Evolutionary conservation across 2,329 filamentous ascomycete genomes (phyloP), one percentile per base, ranked within the genome.

Genomic region (Paracoccidioides lutzii): DNA sequence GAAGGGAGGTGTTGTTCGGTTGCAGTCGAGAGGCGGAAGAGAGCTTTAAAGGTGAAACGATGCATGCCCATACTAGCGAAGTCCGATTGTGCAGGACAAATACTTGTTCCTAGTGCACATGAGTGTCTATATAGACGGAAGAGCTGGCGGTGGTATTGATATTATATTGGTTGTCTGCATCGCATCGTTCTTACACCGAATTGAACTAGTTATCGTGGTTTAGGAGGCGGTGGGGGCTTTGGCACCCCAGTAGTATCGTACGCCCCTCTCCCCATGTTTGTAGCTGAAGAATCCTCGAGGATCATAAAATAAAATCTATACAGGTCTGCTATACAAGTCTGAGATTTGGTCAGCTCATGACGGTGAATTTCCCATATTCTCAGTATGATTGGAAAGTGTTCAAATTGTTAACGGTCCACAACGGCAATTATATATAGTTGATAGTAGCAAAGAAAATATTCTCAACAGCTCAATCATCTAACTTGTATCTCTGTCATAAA

Each of bases 231-330:
- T 62, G 74, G 73, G 56, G 71, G 75, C 65, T 77, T 76, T 60
- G 75, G 74, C 28, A 77, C 73, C 33, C 75, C 75, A 5, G 75
- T 78, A 43, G 75, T 78, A 60, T 78, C 75, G 59, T 78, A 78
- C 57, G 73, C 75, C 56, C 75, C 75, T 60, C 75, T 72, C 58
- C 75, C 75, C 74, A 77, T 76, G 65, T 77, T 75, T 66, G 65
- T 70, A 52, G 69, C 67, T 54, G 68, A 71, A 42, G 68, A 63
- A 58, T 69, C 71, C 62, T 70, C 67, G 52, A 69, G 64, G 59
- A 73, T 72, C 72, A 74, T 74, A 42, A 60, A 28, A 30, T 22
- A 58, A 65, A 66, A 55, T 68, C 66, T 70, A 65, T 60, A 22
- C 22, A 22, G 22, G 22, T 22, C 22, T 22, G 22, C 22, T 22